Base-by-base conservation (phyloP, 2,329 filamentous ascomycete genomes). In the Aspergillus jensenii region DNA sequence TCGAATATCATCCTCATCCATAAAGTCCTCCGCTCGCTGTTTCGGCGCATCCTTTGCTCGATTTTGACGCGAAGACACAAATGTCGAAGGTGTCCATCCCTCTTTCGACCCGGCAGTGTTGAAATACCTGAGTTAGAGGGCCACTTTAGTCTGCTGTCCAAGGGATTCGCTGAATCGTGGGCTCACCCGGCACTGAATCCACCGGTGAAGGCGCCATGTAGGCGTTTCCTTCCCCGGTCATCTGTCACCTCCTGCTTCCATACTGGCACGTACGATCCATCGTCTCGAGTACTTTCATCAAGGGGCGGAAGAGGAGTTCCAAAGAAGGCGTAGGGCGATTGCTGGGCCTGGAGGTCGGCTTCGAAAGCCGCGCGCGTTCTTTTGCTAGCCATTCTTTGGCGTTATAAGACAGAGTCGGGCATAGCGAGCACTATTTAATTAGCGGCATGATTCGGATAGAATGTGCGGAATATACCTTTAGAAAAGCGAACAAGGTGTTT, bases 211-310 rank as follows among this genome's bases (percentile, higher is more conserved):
- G 95, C 95, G 62, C 95, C 95, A 75, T 99, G 95, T 3, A 99
- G 82, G 54, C 95, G 86, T 76, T 96, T 93, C 66, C 93, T 83
- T 15, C 95, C 95, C 64, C 87, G 87, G 71, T 97, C 95, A 76
- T 99, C 95, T 59, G 89, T 90, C 72, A 96, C 93, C 72, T 97
- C 93, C 80, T 99, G 95, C 79, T 98, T 96, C 92, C 95, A 98
- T n/a, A 96, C 78, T 0, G 95, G 95, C 15, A 96, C 85, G 71
- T 93, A 98, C 41, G 90, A 91, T 61, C 93, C 93, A 78, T 97
- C 91, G 74, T 98, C 93, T 67, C 91, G 88, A 39, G 85, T 82
- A 19, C 91, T 85, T 49, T 88, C 82, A 68, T 96, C 91, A 59
- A 86, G 79, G 3, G 90, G 85, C 1, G 92, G 92, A 15, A 99